Evolutionary conservation across 305 asterid species (phyloP), one percentile per base, ranked within the genome.

Genomic region (Fraxinus velutina): DNA sequence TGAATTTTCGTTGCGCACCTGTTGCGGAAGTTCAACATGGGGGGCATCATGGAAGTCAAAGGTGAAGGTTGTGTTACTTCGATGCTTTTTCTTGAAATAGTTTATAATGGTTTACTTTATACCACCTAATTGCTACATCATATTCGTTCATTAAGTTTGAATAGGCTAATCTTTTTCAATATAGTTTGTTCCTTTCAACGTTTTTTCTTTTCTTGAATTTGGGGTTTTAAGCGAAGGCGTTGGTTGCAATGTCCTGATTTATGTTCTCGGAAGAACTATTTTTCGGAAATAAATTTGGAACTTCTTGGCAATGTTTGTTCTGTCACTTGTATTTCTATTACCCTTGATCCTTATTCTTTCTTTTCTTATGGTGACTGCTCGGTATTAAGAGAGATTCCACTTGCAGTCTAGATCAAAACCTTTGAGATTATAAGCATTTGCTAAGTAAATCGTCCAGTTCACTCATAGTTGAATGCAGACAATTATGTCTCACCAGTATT

Each of bases 11-110:
- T 60, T 75, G 73, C 75, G 79, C 78, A 62, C 78, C 77, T 66
- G 33, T 75, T 55, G 34, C n/a, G 37, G 42, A 62, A 36, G 83
- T 77, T 77, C 24, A 42, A 42, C 47, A 70, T 75, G 83, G 66
- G 77, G 77, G 15, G 57, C 76, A 79, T 24, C 70, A 22, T 71
- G 68, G 77, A 78, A 73, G 77, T 80, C 74, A 76, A 79, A 66
- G 73, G 79, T 72, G 78, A 73, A 50, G 70, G 60, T 17, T 66
- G 42, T 12, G 55, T 44, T 44, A 44, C 55, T 44, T 13, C 57
- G 57, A 47, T 47, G 19, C 17, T 47, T 47, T 13, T 47, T 47
- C n/a, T 44, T 3, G 17, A 44, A 44, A 44, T 12, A 44, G 55
- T 42, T 42, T 39, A 39, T 39, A 10, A 44, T 44, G n/a, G 52